Conservation (phyloP, 75 land plant genomes). For the Azolla pinnata region DNA sequence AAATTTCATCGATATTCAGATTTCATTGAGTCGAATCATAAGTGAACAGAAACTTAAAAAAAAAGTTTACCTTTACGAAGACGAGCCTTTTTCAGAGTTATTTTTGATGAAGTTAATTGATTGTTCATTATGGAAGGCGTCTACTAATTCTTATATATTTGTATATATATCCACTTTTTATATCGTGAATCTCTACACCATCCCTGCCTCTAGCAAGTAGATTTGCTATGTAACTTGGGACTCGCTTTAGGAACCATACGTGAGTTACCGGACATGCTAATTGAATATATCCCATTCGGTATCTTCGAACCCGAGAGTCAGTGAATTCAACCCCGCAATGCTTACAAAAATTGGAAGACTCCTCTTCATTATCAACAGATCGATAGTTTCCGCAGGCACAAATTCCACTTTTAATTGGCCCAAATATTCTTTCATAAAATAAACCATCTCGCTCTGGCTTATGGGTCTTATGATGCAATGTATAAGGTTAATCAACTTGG, state of each 20-base stretch:
- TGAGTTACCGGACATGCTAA: background rate
- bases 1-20: too few relatives aligned
- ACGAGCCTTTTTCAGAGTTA: too few relatives aligned
- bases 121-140: too few relatives aligned
- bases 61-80: too few relatives aligned
- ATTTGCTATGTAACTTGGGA: background rate
- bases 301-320: constrained; percentile 2
- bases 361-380: constrained; percentile 2
- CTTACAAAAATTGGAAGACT: constrained; percentile 1
- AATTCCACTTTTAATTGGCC: constrained; percentile 2
- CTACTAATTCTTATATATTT: too few relatives aligned
- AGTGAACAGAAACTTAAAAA: too few relatives aligned
- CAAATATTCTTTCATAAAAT: constrained; percentile 3
- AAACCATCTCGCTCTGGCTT: background rate
- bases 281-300: constrained; percentile 2
- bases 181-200: too few relatives aligned
- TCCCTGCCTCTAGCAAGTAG: background rate
- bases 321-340: constrained; percentile 1
- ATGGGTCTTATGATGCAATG: background rate
- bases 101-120: too few relatives aligned
- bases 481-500: background rate
- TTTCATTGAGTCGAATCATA: too few relatives aligned
- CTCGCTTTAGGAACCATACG: background rate
- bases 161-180: too few relatives aligned
- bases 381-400: constrained; percentile 8